Evolutionary conservation across 2,329 filamentous ascomycete species (phyloP).

Genomic region (Penicillium sp.): DNA sequence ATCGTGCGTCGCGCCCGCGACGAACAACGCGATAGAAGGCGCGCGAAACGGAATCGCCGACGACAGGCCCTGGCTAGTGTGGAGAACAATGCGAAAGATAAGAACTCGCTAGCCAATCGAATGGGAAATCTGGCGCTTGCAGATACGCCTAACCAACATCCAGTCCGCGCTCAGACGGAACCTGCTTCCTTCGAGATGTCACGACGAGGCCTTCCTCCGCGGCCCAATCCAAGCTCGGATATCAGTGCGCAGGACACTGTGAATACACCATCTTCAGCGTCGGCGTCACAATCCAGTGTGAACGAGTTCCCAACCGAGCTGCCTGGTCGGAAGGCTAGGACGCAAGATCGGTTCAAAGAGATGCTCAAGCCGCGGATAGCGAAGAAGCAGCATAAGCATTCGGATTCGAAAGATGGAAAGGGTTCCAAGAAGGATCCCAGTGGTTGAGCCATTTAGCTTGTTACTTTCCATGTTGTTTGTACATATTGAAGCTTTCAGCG

Average conservation of each 20-base stretch:
- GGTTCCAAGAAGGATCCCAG: background rate
- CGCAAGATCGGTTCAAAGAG: constrained; percentile 22
- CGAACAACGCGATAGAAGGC: constrained; percentile 38
- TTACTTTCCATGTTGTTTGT: background rate
- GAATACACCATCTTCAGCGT: constrained; percentile 12
- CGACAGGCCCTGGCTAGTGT: constrained; percentile 22
- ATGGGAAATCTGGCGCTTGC: constrained; percentile 25
- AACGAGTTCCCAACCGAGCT: constrained; percentile 18
- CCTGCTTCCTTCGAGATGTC: constrained; percentile 1
- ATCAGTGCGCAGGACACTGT: constrained; percentile 8
- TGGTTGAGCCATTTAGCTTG: background rate
- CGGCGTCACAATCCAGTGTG: constrained; percentile 14
- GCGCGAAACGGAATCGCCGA: constrained; percentile 28
- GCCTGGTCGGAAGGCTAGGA: constrained; percentile 20
- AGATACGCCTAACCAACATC: background rate
- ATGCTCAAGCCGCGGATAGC: constrained; percentile 23
- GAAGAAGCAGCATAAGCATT: constrained; percentile 21
- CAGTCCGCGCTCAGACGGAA: constrained; percentile 4
- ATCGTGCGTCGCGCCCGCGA: constrained; percentile 41
- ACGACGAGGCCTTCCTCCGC: background rate
- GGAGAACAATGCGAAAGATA: constrained; percentile 9
- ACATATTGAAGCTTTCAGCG: background rate
- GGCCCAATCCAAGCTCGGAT: constrained; percentile 17
- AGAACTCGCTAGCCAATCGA: constrained; percentile 26
- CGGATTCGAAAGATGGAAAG: constrained; percentile 10